Conservation (phyloP, 352 stramenopile genomes). For the Phytophthora idaei region DNA sequence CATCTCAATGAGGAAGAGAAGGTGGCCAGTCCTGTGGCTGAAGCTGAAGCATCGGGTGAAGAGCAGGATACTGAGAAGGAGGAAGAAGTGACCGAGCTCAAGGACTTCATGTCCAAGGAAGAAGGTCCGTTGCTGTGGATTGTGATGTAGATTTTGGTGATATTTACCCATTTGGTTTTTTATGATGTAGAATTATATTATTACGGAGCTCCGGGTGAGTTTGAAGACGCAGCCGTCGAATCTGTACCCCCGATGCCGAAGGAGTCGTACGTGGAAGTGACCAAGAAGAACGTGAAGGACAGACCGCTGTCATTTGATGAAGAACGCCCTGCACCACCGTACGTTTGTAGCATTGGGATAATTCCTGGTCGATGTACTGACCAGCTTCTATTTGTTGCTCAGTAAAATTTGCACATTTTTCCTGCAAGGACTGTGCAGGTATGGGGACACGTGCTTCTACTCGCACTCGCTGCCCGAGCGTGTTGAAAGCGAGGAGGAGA, state of each 20-base stretch:
- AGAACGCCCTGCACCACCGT: conserved; percentile 56
- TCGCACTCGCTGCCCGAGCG: conserved; percentile 61
- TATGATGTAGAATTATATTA: conserved; percentile 66
- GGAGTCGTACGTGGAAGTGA: conserved; percentile 62
- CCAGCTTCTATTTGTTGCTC: conserved; percentile 6
- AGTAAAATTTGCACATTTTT: conserved; percentile 88
- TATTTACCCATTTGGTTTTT: conserved; percentile 5
- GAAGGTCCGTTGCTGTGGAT: conserved; percentile 46
- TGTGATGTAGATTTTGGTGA: background rate
- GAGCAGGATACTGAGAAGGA: conserved; percentile 25
- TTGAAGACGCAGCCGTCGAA: conserved; percentile 39
- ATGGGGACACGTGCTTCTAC: conserved; percentile 84
- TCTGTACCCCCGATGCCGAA: conserved; percentile 31
- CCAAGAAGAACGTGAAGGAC: conserved; percentile 51
- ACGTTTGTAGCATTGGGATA: conserved; percentile 23
- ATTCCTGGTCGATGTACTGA: background rate
- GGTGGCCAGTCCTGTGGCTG: conserved; percentile 8
- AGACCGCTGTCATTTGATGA: conserved; percentile 42
- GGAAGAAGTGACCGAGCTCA: conserved; percentile 55
- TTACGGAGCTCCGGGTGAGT: conserved; percentile 77
- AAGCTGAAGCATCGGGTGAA: conserved; percentile 19
- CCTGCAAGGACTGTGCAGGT: conserved; percentile 79
- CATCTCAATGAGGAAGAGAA: conserved; percentile 45
- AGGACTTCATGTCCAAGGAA: conserved; percentile 83
- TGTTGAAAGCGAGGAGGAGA: conserved; percentile 54